A percentile compares a stretch with the other conserved stretches of the same genome.
These are phyloP conservation scores for Cladorrhinum samala DNA, from an alignment of 495 filamentous ascomycete species.

Conservation along the genomic window DNA sequence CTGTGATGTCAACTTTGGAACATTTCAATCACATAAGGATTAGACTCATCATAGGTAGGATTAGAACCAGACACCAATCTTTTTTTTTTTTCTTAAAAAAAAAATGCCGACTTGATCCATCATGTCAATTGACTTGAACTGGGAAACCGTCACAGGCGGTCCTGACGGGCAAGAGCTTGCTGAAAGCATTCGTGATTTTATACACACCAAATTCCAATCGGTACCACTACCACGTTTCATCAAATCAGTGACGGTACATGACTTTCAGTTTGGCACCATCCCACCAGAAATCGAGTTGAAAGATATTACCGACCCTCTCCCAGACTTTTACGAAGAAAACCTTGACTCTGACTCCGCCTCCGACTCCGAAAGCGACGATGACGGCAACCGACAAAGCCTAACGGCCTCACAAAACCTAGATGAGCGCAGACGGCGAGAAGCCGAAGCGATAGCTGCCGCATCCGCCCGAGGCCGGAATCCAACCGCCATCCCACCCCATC, in stretches of 20 bases:
- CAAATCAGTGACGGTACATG: conserved; percentile 87
- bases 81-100: background rate
- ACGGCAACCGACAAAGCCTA: conserved; percentile 30
- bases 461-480: background rate
- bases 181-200: conserved; percentile 80
- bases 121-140: conserved; percentile 98
- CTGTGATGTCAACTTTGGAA: background rate
- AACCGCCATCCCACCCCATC: conserved; percentile 27
- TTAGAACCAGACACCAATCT: too few relatives aligned
- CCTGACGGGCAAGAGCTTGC: conserved; percentile 79
- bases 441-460: conserved; percentile 12
- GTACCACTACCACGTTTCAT: conserved; percentile 91
- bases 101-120: background rate
- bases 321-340: conserved; percentile 94
- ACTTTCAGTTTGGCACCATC: conserved; percentile 84
- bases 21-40: too few relatives aligned
- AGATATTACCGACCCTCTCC: conserved; percentile 89
- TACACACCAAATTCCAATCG: conserved; percentile 91
- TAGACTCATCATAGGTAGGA: background rate
- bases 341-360: conserved; percentile 22
- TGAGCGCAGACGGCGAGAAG: conserved; percentile 34
- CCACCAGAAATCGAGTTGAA: conserved; percentile 85
- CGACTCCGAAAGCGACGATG: conserved; percentile 36
- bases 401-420: conserved; percentile 32
- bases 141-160: conserved; percentile 85